phyloP scores from a whole-genome alignment of 2,329 filamentous ascomycete species.

The Byssothecium circinans region DNA sequence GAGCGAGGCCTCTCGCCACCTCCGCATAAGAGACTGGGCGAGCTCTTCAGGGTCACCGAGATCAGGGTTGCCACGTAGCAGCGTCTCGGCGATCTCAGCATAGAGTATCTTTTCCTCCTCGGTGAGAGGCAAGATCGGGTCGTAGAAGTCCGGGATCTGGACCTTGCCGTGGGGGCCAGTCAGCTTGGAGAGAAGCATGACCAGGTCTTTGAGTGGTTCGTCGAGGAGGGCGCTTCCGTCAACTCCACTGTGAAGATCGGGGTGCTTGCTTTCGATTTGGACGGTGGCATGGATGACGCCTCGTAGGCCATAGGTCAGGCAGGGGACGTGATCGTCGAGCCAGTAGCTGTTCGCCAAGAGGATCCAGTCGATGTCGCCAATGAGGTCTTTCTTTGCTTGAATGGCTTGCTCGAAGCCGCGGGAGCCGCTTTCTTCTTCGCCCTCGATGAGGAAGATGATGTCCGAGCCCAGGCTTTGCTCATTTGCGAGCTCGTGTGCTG shows the following conservation, averaged over 20 bases:
- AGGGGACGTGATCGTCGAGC: slow-evolving; percentile 94
- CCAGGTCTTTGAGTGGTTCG: slow-evolving; percentile 89
- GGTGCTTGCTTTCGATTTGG: slow-evolving; percentile 80
- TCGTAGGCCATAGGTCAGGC: slow-evolving; percentile 88
- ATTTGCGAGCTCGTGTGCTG: slow-evolving; percentile 84
- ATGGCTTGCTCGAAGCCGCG: slow-evolving; percentile 87
- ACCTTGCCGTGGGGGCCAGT: slow-evolving; percentile 80
- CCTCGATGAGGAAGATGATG: slow-evolving; percentile 91
- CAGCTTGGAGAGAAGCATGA: slow-evolving; percentile 76
- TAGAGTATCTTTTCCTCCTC: slow-evolving; percentile 78
- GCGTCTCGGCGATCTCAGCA: slow-evolving; percentile 76
- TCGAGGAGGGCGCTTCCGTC: slow-evolving; percentile 89
- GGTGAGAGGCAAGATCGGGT: slow-evolving; percentile 75
- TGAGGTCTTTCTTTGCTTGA: slow-evolving; percentile 74
- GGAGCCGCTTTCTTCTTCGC: slow-evolving; percentile 94
- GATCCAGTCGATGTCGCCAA: slow-evolving; percentile 92
- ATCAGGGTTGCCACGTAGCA: slow-evolving; percentile 71
- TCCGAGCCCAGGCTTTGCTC: slow-evolving; percentile 84
- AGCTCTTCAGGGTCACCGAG: slow-evolving; percentile 68
- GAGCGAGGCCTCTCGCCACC: slow-evolving; percentile 92
- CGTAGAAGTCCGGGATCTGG: slow-evolving; percentile 85
- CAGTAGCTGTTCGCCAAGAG: slow-evolving; percentile 97
- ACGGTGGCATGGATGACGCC: slow-evolving; percentile 93
- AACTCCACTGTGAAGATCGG: slow-evolving; percentile 94
- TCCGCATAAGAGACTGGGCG: slow-evolving; percentile 82